These are phyloP conservation scores for Neocatenulostroma microsporum DNA, from an alignment of 2,329 filamentous ascomycete species.

Conservation along the genomic window DNA sequence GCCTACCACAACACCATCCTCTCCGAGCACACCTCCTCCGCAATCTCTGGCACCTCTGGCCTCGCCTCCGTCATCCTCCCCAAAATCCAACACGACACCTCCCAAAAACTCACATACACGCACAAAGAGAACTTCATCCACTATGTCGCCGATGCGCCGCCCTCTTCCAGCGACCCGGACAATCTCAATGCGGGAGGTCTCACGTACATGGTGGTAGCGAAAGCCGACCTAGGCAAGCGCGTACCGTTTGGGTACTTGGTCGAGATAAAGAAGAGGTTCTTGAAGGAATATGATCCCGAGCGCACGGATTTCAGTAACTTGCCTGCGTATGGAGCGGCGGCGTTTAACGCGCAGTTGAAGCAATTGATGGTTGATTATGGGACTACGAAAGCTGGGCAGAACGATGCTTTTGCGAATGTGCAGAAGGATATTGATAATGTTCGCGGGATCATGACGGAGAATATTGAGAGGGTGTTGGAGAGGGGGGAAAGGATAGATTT, in stretches of 20 bases:
- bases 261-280: constrained; percentile 83
- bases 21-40: constrained; percentile 80
- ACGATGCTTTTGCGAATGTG: constrained; percentile 76
- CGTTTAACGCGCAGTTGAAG: constrained; percentile 75
- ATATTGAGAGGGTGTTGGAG: constrained; percentile 83
- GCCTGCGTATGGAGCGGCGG: constrained; percentile 81
- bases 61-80: constrained; percentile 91
- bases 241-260: constrained; percentile 89
- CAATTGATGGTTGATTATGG: constrained; percentile 76
- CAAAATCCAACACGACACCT: constrained; percentile 72
- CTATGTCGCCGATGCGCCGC: constrained; percentile 71
- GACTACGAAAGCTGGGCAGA: constrained; percentile 63
- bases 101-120: constrained; percentile 81
- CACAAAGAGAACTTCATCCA: constrained; percentile 90
- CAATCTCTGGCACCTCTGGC: constrained; percentile 72
- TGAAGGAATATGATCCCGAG: constrained; percentile 58
- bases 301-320: constrained; percentile 66
- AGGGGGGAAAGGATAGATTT: constrained; percentile 87
- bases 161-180: constrained; percentile 19
- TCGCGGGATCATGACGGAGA: constrained; percentile 85
- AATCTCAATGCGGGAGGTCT: constrained; percentile 57
- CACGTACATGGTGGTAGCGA: constrained; percentile 85
- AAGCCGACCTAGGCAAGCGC: constrained; percentile 71
- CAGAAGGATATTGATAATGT: constrained; percentile 89
- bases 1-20: constrained; percentile 90